These are phyloP conservation scores for Boletus insuetus DNA, from an alignment of 768 basidiomycete genomes.

Conservation along the genomic window DNA sequence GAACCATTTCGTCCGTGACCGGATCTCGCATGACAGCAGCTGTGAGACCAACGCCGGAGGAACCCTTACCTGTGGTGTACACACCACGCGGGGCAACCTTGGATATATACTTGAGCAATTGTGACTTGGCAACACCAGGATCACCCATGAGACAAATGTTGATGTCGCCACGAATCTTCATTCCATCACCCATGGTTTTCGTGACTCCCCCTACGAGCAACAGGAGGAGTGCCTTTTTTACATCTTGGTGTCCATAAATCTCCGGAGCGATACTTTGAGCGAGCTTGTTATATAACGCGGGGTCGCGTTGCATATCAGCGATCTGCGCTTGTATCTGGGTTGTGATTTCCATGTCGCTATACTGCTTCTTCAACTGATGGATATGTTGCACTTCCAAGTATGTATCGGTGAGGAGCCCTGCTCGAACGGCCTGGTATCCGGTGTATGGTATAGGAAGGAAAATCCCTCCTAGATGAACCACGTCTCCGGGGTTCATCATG, in stretches of 20 bases:
- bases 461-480: slow-evolving; percentile 92
- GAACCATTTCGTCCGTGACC: slow-evolving; percentile 98
- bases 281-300: slow-evolving; percentile 81
- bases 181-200: slow-evolving; percentile 92
- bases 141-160: slow-evolving; percentile 99
- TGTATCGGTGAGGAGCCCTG: slow-evolving; percentile 95
- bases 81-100: slow-evolving; percentile 97
- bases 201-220: slow-evolving; percentile 95
- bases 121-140: slow-evolving; percentile 98
- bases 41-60: slow-evolving; percentile 97
- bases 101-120: slow-evolving; percentile 95
- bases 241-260: slow-evolving; percentile 96
- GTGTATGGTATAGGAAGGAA: slow-evolving; percentile 98
- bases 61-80: slow-evolving; percentile 98
- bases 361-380: slow-evolving; percentile 95
- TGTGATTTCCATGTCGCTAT: slow-evolving; percentile 90
- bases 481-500: slow-evolving; percentile 91
- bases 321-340: slow-evolving; percentile 75
- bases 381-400: slow-evolving; percentile 92
- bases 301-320: slow-evolving; percentile 65
- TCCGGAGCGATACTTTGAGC: slow-evolving; percentile 96
- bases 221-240: slow-evolving; percentile 93
- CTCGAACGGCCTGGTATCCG: slow-evolving; percentile 94
- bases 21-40: slow-evolving; percentile 99
- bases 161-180: slow-evolving; percentile 98